A percentile compares a stretch with the other conserved stretches of the same genome.
Conservation (phyloP, 2,329 filamentous ascomycete species). For the Trichoderma lentiforme region DNA sequence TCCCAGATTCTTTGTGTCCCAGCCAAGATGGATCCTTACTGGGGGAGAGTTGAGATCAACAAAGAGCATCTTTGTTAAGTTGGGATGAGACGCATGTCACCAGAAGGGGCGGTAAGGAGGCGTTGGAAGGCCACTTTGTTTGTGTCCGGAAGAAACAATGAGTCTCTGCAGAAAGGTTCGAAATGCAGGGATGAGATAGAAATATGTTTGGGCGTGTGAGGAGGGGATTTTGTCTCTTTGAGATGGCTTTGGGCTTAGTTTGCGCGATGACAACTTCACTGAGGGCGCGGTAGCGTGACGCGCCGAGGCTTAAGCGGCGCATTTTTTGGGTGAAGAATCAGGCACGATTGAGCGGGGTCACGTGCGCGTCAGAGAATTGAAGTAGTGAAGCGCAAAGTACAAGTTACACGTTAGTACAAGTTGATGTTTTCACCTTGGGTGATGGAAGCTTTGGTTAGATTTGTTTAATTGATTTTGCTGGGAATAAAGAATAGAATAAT, state of each 20-base stretch:
- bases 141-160: background rate
- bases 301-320: slow-evolving; percentile 38
- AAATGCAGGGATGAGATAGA: background rate
- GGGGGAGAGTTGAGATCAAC: slow-evolving; percentile 21
- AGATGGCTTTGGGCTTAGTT: slow-evolving; percentile 21
- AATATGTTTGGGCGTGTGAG: background rate
- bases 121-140: background rate
- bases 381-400: background rate
- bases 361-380: slow-evolving; percentile 22
- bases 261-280: slow-evolving; percentile 22
- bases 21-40: slow-evolving; percentile 11
- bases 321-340: slow-evolving; percentile 19
- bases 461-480: background rate
- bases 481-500: background rate
- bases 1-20: slow-evolving; percentile 15
- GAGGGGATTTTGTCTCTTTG: background rate
- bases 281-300: slow-evolving; percentile 25
- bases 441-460: background rate
- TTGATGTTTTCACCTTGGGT: background rate
- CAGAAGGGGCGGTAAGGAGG: background rate
- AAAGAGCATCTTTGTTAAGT: slow-evolving; percentile 28
- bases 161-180: background rate
- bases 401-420: background rate
- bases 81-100: slow-evolving; percentile 11
- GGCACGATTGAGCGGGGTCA: slow-evolving; percentile 27